Conservation (phyloP, 139 green algal genomes). For the Volvox reticuliferus region DNA sequence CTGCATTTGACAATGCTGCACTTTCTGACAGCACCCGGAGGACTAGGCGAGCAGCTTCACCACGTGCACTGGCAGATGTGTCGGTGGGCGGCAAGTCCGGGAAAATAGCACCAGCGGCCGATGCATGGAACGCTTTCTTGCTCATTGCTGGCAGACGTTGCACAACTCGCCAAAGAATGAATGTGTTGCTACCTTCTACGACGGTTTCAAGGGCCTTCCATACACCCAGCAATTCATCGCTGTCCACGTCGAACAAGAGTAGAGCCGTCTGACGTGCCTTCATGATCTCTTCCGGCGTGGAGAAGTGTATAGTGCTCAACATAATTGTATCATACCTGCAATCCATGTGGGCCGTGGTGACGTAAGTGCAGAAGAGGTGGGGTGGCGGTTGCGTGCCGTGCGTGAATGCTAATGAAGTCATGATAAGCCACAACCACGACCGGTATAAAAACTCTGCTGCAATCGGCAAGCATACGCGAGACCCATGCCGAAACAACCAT, state of each 20-base stretch:
- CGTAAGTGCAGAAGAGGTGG: too few species aligned
- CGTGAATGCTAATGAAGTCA: too few species aligned
- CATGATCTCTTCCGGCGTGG: background rate
- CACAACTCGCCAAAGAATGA: background rate
- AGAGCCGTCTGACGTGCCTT: background rate
- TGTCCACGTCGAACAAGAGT: conserved; percentile 17
- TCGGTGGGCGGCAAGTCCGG: background rate
- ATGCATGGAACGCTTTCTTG: background rate
- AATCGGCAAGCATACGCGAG: too few species aligned
- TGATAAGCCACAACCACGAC: too few species aligned
- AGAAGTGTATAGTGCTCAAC: background rate
- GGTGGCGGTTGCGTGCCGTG: too few species aligned
- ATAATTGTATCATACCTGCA: background rate
- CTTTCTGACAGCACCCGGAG: background rate
- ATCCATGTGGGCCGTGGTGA: background rate
- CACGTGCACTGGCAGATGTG: background rate
- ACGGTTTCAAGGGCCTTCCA: background rate
- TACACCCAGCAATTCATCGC: background rate
- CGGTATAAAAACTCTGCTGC: too few species aligned
- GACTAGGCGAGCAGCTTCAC: background rate
- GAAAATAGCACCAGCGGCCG: background rate
- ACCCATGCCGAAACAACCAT: too few species aligned
- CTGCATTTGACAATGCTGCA: background rate
- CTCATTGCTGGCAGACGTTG: background rate
- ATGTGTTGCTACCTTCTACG: background rate